Evolutionary conservation across 768 basidiomycete genomes (phyloP).

Genomic region (Lactarius trivialis): DNA sequence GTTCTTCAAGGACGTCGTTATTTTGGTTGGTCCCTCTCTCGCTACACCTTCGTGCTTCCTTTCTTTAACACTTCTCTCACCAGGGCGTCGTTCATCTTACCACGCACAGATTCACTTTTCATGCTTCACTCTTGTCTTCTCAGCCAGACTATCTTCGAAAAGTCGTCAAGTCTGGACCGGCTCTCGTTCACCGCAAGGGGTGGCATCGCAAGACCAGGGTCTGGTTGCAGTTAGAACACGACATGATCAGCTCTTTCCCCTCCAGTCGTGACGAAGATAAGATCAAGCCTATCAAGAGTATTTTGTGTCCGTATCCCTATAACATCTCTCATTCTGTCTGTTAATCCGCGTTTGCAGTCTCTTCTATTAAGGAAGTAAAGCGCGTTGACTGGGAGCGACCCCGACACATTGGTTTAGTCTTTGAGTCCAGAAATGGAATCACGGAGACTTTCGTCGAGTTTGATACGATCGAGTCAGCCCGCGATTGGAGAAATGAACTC

Average conservation of each 20-base stretch:
- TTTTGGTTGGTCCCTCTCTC: conserved; percentile 35
- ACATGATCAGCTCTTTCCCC: conserved; percentile 53
- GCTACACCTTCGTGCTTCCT: conserved; percentile 9
- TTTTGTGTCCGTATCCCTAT: conserved; percentile 39
- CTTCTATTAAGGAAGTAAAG: conserved; percentile 39
- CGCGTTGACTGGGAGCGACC: conserved; percentile 43
- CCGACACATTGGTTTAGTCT: conserved; percentile 34
- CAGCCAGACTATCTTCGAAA: conserved; percentile 32
- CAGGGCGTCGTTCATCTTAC: conserved; percentile 59
- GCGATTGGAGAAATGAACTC: conserved; percentile 45
- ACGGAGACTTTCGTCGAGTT: conserved; percentile 38
- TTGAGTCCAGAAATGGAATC: conserved; percentile 29
- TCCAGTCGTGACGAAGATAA: conserved; percentile 49
- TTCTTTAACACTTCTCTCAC: conserved; percentile 1
- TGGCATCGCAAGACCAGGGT: conserved; percentile 42
- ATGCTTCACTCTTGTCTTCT: conserved; percentile 50
- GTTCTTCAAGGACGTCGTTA: conserved; percentile 42
- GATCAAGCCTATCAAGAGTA: conserved; percentile 45
- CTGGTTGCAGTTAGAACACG: conserved; percentile 57
- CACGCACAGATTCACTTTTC: conserved; percentile 58
- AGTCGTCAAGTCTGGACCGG: conserved; percentile 45
- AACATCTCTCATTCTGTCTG: not conserved
- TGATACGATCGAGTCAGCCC: conserved; percentile 50
- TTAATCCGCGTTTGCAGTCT: conserved; percentile 34
- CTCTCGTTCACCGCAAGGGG: conserved; percentile 40